phyloP scores from a whole-genome alignment of 2,329 filamentous ascomycete species.

The Fusarium nygamai region DNA sequence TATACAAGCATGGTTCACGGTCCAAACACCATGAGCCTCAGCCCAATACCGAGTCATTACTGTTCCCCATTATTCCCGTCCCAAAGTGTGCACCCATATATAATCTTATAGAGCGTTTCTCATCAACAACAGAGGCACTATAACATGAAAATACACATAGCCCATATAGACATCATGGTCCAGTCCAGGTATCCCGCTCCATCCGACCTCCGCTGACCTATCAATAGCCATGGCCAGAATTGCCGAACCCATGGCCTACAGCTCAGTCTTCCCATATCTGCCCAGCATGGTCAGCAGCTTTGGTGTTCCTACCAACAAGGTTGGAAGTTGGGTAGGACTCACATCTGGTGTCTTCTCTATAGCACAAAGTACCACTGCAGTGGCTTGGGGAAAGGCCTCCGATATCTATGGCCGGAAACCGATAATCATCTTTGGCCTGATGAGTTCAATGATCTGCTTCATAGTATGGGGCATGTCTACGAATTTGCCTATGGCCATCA shows the following conservation, averaged over 20 bases:
- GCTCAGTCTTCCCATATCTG: conserved; percentile 75
- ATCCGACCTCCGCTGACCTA: conserved; percentile 46
- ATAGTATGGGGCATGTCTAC: conserved; percentile 86
- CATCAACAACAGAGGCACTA: conserved; percentile 31
- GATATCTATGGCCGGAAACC: conserved; percentile 86
- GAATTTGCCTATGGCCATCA: conserved; percentile 81
- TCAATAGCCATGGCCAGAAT: conserved; percentile 77
- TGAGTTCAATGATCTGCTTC: conserved; percentile 83
- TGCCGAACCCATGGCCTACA: conserved; percentile 78
- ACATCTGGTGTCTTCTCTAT: conserved; percentile 78
- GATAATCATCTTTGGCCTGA: conserved; percentile 76
- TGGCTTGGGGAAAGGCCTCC: conserved; percentile 79
- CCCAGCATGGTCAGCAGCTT: conserved; percentile 88
- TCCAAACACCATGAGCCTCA: not conserved
- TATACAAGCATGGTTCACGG: not conserved
- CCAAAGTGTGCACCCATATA: not conserved
- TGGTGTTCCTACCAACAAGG: conserved; percentile 73
- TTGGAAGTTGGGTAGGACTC: conserved; percentile 84
- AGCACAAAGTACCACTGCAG: conserved; percentile 75
- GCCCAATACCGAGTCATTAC: not conserved
- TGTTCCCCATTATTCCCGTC: not conserved
- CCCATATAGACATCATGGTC: conserved; percentile 17
- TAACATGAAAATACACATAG: not conserved
- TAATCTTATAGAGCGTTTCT: conserved; percentile 20
- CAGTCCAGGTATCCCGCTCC: conserved; percentile 21